phyloP scores from a whole-genome alignment of 2,329 filamentous ascomycete genomes.

The Calonectria hawksworthii region DNA sequence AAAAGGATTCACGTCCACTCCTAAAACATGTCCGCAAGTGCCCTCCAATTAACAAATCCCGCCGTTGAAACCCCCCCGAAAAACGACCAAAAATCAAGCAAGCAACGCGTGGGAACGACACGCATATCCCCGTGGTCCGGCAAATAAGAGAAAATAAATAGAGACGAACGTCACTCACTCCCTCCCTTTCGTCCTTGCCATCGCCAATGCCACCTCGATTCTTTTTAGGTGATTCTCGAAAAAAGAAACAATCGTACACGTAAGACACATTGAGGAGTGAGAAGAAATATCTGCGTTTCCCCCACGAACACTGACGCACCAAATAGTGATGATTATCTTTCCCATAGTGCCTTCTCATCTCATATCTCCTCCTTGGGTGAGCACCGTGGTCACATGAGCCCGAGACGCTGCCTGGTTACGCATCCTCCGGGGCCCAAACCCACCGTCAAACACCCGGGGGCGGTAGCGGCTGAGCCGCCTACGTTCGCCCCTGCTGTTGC shows the following conservation, averaged over 20 bases:
- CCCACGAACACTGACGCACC: constrained; percentile 44
- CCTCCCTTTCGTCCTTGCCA: constrained; percentile 27
- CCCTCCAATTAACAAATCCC: constrained; percentile 45
- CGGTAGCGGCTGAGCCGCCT: constrained; percentile 27
- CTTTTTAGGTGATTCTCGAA: constrained; percentile 50
- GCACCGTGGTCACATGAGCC: constrained; percentile 6
- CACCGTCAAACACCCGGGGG: constrained; percentile 8
- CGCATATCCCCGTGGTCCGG: constrained; percentile 42
- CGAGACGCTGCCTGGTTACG: constrained; percentile 2
- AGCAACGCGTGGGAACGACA: constrained; percentile 45
- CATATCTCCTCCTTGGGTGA: constrained; percentile 23
- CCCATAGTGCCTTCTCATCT: constrained; percentile 43
- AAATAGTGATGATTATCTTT: constrained; percentile 51
- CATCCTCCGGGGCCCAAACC: constrained; percentile 1
- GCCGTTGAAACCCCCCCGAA: constrained; percentile 45
- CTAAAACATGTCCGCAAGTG: constrained; percentile 26
- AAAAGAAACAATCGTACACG: constrained; percentile 56
- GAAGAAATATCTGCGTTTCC: constrained; percentile 44
- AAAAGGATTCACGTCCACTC: constrained; percentile 44
- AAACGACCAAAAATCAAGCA: constrained; percentile 47
- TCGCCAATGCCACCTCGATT: constrained; percentile 47
- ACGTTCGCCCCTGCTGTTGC: constrained; percentile 43
- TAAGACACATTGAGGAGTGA: constrained; percentile 48
- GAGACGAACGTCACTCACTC: constrained; percentile 27
- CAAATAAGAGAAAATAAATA: constrained; percentile 39